Evolutionary conservation across 1,284 basidiomycete species (phyloP), one percentile per base, ranked within the genome.

Genomic region (Cerrena zonata): DNA sequence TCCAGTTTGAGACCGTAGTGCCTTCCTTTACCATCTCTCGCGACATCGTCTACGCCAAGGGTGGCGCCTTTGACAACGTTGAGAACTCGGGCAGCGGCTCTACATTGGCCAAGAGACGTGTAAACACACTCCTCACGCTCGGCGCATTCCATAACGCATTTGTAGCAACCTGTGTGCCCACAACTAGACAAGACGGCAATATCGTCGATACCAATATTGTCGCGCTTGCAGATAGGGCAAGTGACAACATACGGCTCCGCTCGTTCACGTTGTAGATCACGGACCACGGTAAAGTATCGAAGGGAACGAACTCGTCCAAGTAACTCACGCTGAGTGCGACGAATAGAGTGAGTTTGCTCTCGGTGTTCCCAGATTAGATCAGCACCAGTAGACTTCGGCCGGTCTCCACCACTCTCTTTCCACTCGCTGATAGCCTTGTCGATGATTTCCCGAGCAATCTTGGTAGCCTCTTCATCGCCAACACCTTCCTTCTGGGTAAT

Each of bases 1-100:
- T 94, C 90, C 22, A 97, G 73, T 69, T 97, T 97, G 70, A 84
- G 84, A 5, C 94, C 94, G 58, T 84, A 97, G 60, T 89, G 89
- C 56, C 82, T 85, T 30, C 89, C 91, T 36, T 76, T 71, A 2
- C 82, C 82, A 56, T 91, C 75, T 39, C 83, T 77, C 60, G 75
- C 75, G 63, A 79, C 76, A 56, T 93, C 91, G 60, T 94, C 92
- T 25, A 89, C 78, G 24, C 93, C 93, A 21, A 95, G 77, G 0
- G 84, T 86, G 38, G 84, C 79, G 3, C 88, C 92, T 56, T 80
- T 84, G 58, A 95, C 88, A 50, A 94, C 79, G 68, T 94, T 93
- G 50, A 86, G 75, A 41, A 77, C 76, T 27, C 83, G 82, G 47
- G 81, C 91, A 36, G 79, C 84, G 45, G 79, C 87, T 64, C 76